Conservation (phyloP, 2,329 filamentous ascomycete species). For the Cordyceps pruinosa region DNA sequence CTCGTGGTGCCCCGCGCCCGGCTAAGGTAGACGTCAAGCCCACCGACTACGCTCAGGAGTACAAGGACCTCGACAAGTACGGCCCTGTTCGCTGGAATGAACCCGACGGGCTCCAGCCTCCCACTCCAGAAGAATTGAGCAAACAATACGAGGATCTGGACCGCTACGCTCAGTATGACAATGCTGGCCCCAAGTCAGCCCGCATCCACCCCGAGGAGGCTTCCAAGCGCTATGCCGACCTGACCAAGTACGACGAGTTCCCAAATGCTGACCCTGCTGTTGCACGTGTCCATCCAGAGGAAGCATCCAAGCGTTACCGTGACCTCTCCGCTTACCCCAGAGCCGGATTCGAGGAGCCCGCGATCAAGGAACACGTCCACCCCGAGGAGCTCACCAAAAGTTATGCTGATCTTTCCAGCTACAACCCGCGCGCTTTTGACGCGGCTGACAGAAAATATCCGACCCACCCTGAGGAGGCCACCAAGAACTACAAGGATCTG, state of each 20-base stretch:
- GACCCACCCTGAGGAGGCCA: constrained; percentile 25
- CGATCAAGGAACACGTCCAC: constrained; percentile 23
- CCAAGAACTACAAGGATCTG: constrained; percentile 22
- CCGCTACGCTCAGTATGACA: constrained; percentile 23
- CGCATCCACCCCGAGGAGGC: constrained; percentile 23
- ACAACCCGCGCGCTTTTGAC: constrained; percentile 27
- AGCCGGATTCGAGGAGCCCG: constrained; percentile 24
- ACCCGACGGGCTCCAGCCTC: constrained; percentile 31
- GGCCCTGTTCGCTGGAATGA: constrained; percentile 32
- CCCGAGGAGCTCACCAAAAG: constrained; percentile 32
- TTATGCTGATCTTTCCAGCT: constrained; percentile 36
- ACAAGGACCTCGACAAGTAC: constrained; percentile 38
- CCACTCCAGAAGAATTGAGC: constrained; percentile 28
- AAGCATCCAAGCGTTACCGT: constrained; percentile 27
- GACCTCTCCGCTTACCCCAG: constrained; percentile 27
- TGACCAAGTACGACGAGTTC: constrained; percentile 26
- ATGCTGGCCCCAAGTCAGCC: constrained; percentile 15
- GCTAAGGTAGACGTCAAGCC: constrained; percentile 26
- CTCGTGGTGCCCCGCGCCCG: constrained; percentile 31
- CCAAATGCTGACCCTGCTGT: constrained; percentile 19
- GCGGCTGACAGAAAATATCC: constrained; percentile 21
- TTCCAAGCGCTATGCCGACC: constrained; percentile 29
- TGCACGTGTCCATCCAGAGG: constrained; percentile 23
- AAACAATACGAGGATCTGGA: constrained; percentile 34
- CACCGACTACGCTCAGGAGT: constrained; percentile 25